Base-by-base conservation (phyloP, 179 eudicot genomes). In the Silene coronaria region DNA sequence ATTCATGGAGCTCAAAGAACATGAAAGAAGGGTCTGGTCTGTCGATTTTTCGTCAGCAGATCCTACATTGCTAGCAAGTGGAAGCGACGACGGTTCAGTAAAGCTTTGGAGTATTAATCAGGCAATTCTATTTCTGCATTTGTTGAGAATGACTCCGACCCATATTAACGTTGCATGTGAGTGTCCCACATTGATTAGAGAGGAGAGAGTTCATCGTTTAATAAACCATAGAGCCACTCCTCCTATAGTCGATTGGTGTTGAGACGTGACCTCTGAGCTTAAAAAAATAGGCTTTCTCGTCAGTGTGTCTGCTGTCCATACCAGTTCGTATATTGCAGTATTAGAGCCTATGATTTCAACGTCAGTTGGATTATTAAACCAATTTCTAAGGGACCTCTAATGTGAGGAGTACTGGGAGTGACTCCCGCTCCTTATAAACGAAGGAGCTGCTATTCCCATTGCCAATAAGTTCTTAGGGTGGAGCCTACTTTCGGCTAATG, bases 61-160 rank as follows among this genome's bases (percentile, higher is more conserved):
- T 80, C 99, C 99, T 60, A 95, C 97, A 24, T 70, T 90, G 87
- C 81, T 95, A 83, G 97, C 97, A 66, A 95, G 99, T 77, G 97
- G 99, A 73, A 91, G 97, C 70, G 97, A 95, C 66, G 97, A 92
- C 67, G 96, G 99, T 77, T 91, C 93, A 34, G 93, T 95, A 42
- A 95, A 95, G 90, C 99, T 95, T 77, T 95, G 99, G 99, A 92
- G 90, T 87, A 91, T 91, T 90, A 95, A 95, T 95, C 97, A 95
- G 97, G 99, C 96, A 92, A 92, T 89, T 90, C 80, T 90, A 88
- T 78, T 90, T 86, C 89, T 86, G 91, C 93, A 84, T 88, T 93
- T 91, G 92, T 55, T 55, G 59, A 55, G 59, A 55, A 17, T 55
- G 21, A 16, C 59, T 55, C 59, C 59, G 9, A 55, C 59, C 59